Percentiles rank a stretch among this genome's conserved stretches.
These are phyloP conservation scores for Paecilomyces dactylethromorphus DNA, from an alignment of 2,329 filamentous ascomycete species.

Conservation along the genomic window DNA sequence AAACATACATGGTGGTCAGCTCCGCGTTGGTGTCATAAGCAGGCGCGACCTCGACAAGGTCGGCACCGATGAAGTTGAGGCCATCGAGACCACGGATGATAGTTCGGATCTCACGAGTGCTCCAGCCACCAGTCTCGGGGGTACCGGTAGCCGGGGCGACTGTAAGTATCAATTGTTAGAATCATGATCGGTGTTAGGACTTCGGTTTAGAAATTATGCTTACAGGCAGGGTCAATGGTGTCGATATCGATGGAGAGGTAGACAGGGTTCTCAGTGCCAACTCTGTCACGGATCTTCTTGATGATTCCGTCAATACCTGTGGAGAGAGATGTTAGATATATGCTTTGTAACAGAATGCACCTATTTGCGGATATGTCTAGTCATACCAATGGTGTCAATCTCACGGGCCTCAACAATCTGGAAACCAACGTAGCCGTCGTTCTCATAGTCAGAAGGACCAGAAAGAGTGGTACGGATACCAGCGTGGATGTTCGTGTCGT, in stretches of 20 bases:
- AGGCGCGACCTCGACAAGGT: constrained; percentile 57
- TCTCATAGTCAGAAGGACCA: constrained; percentile 73
- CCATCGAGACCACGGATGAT: constrained; percentile 55
- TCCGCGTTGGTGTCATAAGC: constrained; percentile 57
- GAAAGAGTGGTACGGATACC: constrained; percentile 78
- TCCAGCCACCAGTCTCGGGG: constrained; percentile 57
- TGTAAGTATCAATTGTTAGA: constrained; percentile 4
- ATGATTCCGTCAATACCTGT: constrained; percentile 63
- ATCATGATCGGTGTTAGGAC: not conserved
- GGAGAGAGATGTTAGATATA: not conserved
- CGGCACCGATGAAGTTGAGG: constrained; percentile 52
- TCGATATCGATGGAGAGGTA: constrained; percentile 85
- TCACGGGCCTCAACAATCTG: constrained; percentile 71
- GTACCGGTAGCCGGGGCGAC: constrained; percentile 49
- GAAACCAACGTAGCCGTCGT: constrained; percentile 79
- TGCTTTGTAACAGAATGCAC: not conserved
- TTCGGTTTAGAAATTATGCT: constrained; percentile 17
- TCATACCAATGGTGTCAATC: constrained; percentile 56
- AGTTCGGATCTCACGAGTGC: constrained; percentile 52
- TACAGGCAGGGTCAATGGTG: constrained; percentile 74
- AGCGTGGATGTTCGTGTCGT: constrained; percentile 81
- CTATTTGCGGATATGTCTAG: not conserved
- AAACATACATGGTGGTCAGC: constrained; percentile 42
- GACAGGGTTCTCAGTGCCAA: constrained; percentile 67
- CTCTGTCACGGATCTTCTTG: constrained; percentile 66